Evolutionary conservation across 2,329 filamentous ascomycete species (phyloP), one percentile per base, ranked within the genome.

Genomic region (Pseudonectria foliicola): DNA sequence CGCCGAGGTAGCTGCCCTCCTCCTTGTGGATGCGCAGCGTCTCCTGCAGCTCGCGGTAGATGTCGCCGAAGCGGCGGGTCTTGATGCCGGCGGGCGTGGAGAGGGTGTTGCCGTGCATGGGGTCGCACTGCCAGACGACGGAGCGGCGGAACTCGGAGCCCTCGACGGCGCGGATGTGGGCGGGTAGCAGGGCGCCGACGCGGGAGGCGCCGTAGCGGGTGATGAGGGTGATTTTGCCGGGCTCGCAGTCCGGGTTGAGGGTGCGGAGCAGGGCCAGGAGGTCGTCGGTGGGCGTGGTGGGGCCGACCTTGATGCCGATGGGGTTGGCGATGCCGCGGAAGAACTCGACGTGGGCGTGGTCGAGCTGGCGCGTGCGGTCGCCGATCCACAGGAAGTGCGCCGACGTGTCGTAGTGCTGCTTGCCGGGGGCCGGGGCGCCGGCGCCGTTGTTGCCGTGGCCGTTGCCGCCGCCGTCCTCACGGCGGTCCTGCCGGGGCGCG

Each of bases 361-460:
- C 84, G 29, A 95, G 77, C 63, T 96, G 90, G 30, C 92, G 79
- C 2, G 92, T 98, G 46, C 92, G 85, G 62, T 98, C 92, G 35
- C 92, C 92, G 51, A 98, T 93, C 92, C 92, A 98, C 59, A 98
- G 75, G 68, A 98, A 96, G 59, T 98, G 92, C 0, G 87, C 86
- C 4, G 87, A 94, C 0, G 90, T 96, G 63, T 95, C 84, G 67
- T 93, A 96, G 73, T 85, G 93, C 53, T 81, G 79, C 53, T 75
- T 76, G 12, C 61, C 51, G 27, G 51, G 44, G 23, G 54, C 56
- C n/a, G n/a, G n/a, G 31, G 51, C 44, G 6, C 52, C 40, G 4
- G 46, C 34, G n/a, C 51, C 59, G 32, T 67, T 27, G 56, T 60
- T 5, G 72, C 76, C 45, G 74, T 71, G 36, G 48, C 48, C 47